Base-by-base conservation (phyloP, 2,329 filamentous ascomycete genomes). In the Zelopaecilomyces penicillatus region DNA sequence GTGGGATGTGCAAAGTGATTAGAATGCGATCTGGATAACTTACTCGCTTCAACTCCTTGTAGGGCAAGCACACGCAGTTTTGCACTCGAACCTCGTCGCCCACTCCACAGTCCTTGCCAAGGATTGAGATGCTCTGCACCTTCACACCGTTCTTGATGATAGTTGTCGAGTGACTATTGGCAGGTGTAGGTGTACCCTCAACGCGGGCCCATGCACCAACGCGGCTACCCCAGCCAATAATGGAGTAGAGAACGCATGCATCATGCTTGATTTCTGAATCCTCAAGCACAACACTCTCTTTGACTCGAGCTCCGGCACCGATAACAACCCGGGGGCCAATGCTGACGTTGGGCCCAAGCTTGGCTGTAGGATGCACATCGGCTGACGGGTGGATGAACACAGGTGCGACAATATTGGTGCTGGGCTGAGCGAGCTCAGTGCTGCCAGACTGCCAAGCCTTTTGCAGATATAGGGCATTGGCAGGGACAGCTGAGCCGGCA, bases 191-290 rank as follows among this genome's bases (percentile, higher is more conserved):
- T 1, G 89, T 95, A 44, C 93, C 93, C 68, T 98, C 93, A 28
- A 98, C 91, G 64, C 93, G 85, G 42, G 93, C 90, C 93, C 93
- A 98, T n/a, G 91, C 88, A 50, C 93, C 93, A 11, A 98, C 83
- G 51, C 88, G 87, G 72, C 89, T 94, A 68, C 85, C 87, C 93
- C 93, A 97, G 46, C 93, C 93, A 56, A 98, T 89, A 57, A 98
- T 97, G 4, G 88, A 85, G 73, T 97, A 95, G 57, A 97, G 74
- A 38, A 98, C 82, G 60, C 91, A 97, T 9, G 93, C 87, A 61
- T 97, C 93, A 65, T 97, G 93, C 74, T 90, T 95, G 69, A 98
- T 86, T 69, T 97, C 91, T 0, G 82, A 81, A 61, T 96, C 91
- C 67, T 97, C 93, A 26, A 97, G 78, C 5, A 98, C 89, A 56